Evolutionary conservation across 306 rosid species (phyloP).

Genomic region (Crataegus laevigata): DNA sequence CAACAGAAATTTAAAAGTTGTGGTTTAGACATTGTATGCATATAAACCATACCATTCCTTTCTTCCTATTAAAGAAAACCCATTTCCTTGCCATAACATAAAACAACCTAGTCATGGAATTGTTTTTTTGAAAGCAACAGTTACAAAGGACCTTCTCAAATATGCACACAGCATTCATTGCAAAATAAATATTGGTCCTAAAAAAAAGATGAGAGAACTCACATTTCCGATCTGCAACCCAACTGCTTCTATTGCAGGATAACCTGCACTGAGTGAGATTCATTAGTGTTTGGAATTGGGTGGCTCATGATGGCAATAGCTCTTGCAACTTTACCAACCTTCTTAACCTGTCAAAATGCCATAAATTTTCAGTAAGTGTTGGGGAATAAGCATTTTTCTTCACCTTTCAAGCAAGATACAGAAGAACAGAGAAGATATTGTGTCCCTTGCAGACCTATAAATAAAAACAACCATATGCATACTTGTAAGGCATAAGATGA

Average conservation of each 20-base stretch:
- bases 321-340: conserved; percentile 92
- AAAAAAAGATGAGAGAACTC: conserved; percentile 27
- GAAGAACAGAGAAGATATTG: not conserved
- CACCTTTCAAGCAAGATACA: not conserved
- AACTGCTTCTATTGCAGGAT: conserved; percentile 93
- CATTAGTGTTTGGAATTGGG: conserved; percentile 82
- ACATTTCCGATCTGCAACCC: conserved; percentile 93
- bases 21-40: not conserved
- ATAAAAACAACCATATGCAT: not conserved
- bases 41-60: not conserved
- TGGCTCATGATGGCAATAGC: conserved; percentile 96
- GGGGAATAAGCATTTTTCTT: not conserved
- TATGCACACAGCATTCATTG: not conserved
- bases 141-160: not conserved
- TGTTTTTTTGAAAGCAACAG: not conserved
- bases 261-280: conserved; percentile 83
- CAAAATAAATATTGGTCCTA: not conserved
- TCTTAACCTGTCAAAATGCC: conserved; percentile 65
- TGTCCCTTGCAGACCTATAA: not conserved
- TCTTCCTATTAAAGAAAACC: not conserved
- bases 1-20: not conserved
- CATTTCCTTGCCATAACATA: not conserved
- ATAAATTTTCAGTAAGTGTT: conserved; percentile 6
- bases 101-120: not conserved
- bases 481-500: not conserved